Percentiles rank a stretch among this genome's conserved stretches.
These are phyloP conservation scores for Sporisorium exsertum DNA, from an alignment of 1,284 basidiomycete genomes.

Conservation along the genomic window DNA sequence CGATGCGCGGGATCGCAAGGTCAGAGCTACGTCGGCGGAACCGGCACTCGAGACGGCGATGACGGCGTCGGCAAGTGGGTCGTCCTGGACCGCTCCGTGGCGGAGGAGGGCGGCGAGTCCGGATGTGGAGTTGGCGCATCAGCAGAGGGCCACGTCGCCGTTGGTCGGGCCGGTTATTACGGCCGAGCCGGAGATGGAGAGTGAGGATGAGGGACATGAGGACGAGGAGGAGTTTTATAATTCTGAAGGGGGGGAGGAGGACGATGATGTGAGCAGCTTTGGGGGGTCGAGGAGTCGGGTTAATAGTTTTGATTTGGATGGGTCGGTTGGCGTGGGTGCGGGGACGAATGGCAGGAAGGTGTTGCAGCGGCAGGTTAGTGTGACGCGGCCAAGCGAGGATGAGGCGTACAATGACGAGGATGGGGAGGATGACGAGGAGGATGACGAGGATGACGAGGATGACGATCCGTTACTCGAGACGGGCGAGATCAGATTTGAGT, in stretches of 20 bases:
- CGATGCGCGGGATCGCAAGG: background rate
- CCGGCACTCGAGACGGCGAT: slow-evolving; percentile 20
- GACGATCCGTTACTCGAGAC: slow-evolving; percentile 62
- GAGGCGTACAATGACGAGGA: slow-evolving; percentile 44
- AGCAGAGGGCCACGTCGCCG: slow-evolving; percentile 40
- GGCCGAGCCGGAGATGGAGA: slow-evolving; percentile 36
- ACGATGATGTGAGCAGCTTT: slow-evolving; percentile 32
- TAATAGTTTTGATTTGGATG: slow-evolving; percentile 1
- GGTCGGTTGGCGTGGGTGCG: background rate
- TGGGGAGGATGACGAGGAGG: slow-evolving; percentile 38
- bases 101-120: slow-evolving; percentile 46
- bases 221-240: slow-evolving; percentile 45
- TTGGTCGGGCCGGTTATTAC: slow-evolving; percentile 54
- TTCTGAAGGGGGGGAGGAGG: slow-evolving; percentile 28
- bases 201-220: slow-evolving; percentile 36
- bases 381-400: slow-evolving; percentile 16
- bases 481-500: slow-evolving; percentile 67
- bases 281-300: slow-evolving; percentile 10
- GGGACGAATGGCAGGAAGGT: slow-evolving; percentile 2
- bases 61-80: slow-evolving; percentile 4
- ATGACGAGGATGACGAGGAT: slow-evolving; percentile 40
- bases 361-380: slow-evolving; percentile 17
- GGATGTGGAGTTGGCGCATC: background rate
- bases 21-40: slow-evolving; percentile 26
- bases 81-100: slow-evolving; percentile 54